These are phyloP conservation scores for Coffea canephora DNA, from an alignment of 257 asterid species.

Conservation along the genomic window DNA sequence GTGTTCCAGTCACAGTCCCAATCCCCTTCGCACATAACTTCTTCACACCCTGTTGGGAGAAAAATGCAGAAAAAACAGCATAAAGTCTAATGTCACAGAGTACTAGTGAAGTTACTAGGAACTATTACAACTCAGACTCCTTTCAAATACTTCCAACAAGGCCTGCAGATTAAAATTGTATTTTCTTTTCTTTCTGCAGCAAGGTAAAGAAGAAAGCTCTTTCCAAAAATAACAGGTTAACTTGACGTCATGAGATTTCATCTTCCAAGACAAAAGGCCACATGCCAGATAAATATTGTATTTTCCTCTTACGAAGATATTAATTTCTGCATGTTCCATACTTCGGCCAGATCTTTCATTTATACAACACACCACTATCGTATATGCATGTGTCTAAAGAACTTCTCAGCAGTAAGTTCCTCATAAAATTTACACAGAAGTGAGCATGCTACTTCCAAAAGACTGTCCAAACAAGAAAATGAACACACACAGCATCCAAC, in stretches of 20 bases:
- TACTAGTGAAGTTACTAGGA: neutral
- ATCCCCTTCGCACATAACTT: slow-evolving; percentile 76
- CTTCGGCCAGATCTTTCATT: too few species aligned
- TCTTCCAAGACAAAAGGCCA: neutral
- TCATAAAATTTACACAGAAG: neutral
- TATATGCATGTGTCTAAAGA: too few species aligned
- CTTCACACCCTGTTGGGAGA: slow-evolving; percentile 34
- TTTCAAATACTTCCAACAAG: too few species aligned
- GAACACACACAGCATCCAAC: neutral
- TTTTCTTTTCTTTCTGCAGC: neutral
- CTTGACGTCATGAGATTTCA: too few species aligned
- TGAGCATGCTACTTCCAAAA: neutral
- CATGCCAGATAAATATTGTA: neutral
- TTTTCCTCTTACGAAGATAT: neutral
- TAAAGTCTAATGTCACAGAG: slow-evolving; percentile 3
- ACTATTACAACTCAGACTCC: neutral
- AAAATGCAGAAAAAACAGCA: neutral
- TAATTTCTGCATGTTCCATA: too few species aligned
- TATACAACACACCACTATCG: too few species aligned
- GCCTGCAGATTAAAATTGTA: neutral
- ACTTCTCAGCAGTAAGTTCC: neutral
- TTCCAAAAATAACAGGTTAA: neutral
- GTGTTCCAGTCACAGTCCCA: slow-evolving; percentile 64
- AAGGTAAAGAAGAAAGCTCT: neutral
- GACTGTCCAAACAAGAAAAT: neutral